Evolutionary conservation across 2,329 filamentous ascomycete genomes (phyloP).

Genomic region (Epicoccum sorghinum): DNA sequence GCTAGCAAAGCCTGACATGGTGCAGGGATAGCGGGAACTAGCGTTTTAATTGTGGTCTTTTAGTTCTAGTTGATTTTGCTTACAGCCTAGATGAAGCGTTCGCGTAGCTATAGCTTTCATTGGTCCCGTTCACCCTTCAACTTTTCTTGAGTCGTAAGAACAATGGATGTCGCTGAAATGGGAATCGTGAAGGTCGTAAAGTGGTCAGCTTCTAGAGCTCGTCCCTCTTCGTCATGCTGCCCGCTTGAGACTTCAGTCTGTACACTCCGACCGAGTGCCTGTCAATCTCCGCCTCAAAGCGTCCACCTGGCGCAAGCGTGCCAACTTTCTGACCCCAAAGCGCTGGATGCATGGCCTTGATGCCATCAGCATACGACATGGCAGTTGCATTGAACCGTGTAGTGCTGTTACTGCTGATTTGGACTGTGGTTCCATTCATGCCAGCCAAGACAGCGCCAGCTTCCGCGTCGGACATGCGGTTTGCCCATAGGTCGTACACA

Average conservation of each 20-base stretch:
- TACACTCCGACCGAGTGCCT: constrained; percentile 60
- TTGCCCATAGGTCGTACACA: constrained; percentile 61
- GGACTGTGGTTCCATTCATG: constrained; percentile 49
- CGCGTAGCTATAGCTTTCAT: no score
- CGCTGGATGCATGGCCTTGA: constrained; percentile 50
- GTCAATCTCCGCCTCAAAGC: constrained; percentile 52
- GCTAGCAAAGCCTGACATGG: no score
- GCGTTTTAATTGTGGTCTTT: no score
- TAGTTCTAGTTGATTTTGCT: no score
- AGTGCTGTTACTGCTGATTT: constrained; percentile 40
- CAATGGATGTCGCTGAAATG: no score
- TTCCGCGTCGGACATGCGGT: constrained; percentile 57
- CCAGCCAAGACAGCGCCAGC: constrained; percentile 55
- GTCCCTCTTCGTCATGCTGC: constrained; percentile 48
- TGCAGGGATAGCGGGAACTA: no score
- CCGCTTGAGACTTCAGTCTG: constrained; percentile 49
- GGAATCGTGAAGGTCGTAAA: not conserved
- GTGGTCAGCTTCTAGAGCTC: constrained; percentile 45
- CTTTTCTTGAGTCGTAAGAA: no score
- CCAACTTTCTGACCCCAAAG: constrained; percentile 56
- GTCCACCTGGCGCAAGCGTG: constrained; percentile 52
- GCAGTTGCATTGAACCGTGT: constrained; percentile 58
- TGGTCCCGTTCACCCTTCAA: no score
- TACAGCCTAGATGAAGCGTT: no score
- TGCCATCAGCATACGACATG: constrained; percentile 56